Evolutionary conservation across 192 early-diverging fungal species (phyloP), one percentile per base, ranked within the genome.

Genomic region (Piromyces sp.): DNA sequence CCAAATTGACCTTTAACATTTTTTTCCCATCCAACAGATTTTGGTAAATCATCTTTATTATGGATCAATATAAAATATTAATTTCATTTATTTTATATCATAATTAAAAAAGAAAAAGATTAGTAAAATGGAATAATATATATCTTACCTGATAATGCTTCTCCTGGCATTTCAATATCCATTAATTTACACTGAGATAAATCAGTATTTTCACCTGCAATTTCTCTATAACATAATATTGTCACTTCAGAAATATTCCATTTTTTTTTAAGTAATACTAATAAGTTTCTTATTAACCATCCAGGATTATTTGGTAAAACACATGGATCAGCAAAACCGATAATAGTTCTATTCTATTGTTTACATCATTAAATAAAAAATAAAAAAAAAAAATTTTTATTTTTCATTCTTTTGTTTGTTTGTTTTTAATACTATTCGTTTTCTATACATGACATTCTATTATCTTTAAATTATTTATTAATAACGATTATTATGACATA

Each of bases 241-340:
- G 87, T 89, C 42, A 93, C 82, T 13, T 82, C 84, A 1, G 79
- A 80, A 16, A 91, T 29, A n/a, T 86, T 84, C 85, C 86, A 93
- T n/a, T 84, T 86, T 30, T 87, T 80, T 58, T 91, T 86, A n/a
- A 92, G 79, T 5, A 92, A 79, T 1, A 93, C 85, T n/a, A 98
- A 87, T 51, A 95, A 85, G 83, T 98, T 97, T 79, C 97, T 92
- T 80, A 97, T 84, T 9, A 96, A 95, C 97, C 97, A 99, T 16
- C 96, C 96, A 28, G 95, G 95, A 30, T 93, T 86, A 1, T 82
- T 83, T 30, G 89, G 82, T n/a, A 94, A 88, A 30, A 89, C 90
- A 79, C 95, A 95, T 26, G 97, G 96, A 84, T 98, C 97, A 17
- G 91, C 87, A 84, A 98, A 97, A 0, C 92, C 96, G 78, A 98